phyloP scores from a whole-genome alignment of 148 eudicot genomes.

The Hydrangea macrophylla region DNA sequence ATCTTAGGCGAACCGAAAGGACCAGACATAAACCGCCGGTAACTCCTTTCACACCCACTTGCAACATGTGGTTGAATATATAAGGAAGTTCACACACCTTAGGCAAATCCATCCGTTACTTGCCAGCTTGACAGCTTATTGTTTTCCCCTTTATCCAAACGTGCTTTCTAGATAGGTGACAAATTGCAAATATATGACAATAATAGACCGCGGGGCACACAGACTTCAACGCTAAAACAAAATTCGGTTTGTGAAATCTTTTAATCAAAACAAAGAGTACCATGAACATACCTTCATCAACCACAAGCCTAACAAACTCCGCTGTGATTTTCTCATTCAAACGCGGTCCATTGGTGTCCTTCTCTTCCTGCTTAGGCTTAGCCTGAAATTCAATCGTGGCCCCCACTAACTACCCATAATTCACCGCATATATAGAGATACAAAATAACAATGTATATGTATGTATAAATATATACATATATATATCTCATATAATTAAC shows the following conservation, averaged over 20 bases:
- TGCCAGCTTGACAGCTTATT: no score
- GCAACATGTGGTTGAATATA: no score
- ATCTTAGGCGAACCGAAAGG: neutral
- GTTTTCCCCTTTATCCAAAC: no score
- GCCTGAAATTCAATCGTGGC: conserved; percentile 15
- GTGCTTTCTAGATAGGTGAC: no score
- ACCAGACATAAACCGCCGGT: no score
- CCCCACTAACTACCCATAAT: neutral
- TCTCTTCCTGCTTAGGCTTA: conserved; percentile 38
- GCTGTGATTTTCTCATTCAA: conserved; percentile 67
- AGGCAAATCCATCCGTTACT: no score
- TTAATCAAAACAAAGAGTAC: neutral
- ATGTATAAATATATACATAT: neutral
- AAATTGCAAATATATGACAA: neutral
- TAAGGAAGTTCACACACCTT: no score
- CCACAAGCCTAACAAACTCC: conserved; percentile 55
- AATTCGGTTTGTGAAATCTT: neutral
- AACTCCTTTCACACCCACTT: no score
- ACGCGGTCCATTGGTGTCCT: conserved; percentile 34
- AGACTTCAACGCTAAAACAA: neutral
- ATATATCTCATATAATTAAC: conserved; percentile 1
- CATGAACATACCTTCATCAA: conserved; percentile 50
- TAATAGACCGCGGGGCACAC: neutral
- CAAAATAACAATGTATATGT: no score
- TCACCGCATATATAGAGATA: no score